Base-by-base conservation (phyloP, 805 yeast species). In the Wickerhamomyces ciferrii region DNA sequence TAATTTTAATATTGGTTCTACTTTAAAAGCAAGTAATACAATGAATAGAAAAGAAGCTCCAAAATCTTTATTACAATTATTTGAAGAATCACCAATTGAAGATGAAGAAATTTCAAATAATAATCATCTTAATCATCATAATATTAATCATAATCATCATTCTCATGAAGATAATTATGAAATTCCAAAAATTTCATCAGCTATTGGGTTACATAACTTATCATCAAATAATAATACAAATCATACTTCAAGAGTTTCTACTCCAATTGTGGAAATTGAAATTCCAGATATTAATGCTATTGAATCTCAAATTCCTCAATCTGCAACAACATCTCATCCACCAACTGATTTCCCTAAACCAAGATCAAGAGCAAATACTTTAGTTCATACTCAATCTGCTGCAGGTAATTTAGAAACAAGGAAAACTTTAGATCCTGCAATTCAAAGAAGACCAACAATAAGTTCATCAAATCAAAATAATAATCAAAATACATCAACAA, bases 61-160 rank as follows among this genome's bases (percentile, higher is more conserved):
- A 1, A 81, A 79, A 59, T 84, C 94, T 2, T 67, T 89, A 29
- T 65, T 83, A 48, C 81, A 81, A 59, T 63, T 89, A 24, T 88
- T 88, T 60, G 89, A 84, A 53, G 81, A 78, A 24, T 66, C 59
- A 11, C 71, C 63, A 21, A 66, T 59, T 11, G 64, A 59, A 3
- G 66, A 60, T 7, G 59, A 58, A 6, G 61, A 52, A 21, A n/a
- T n/a, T n/a, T 59, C 52, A 18, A 51, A 51, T 5, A 34, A 29
- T 11, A 37, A 44, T 8, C 11, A 4, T 4, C 4, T 5, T 27
- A 27, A 27, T 27, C 25, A 23, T 23, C 25, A 23, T 2, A 15
- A 11, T 15, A 15, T 13, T 8, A 31, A 31, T 8, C 10, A 34
- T n/a, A 18, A 34, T 17, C 18, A 29, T 29, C 18, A 32, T 32